Base-by-base conservation (phyloP, 2,329 filamentous ascomycete genomes). In the Paecilomyces formosus region DNA sequence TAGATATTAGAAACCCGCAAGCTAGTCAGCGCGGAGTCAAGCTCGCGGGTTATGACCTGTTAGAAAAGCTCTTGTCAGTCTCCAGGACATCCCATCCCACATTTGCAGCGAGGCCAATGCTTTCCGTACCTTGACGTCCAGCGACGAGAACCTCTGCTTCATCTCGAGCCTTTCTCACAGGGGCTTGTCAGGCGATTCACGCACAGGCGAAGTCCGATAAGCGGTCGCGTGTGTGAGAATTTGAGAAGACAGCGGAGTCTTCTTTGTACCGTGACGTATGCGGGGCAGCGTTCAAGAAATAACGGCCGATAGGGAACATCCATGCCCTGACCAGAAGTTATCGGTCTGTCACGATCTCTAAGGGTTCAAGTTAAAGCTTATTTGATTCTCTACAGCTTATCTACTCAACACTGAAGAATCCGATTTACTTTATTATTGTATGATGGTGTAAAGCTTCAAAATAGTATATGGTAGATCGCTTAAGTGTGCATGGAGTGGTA, bases 1-100 rank as follows among this genome's bases (percentile, higher is more conserved):
- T 99, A 97, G 72, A 97, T 88, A 72, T 99, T 99, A 62, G 90
- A 86, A 55, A 97, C 84, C 63, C 94, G 89, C 62, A 97, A 82
- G 60, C 85, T 85, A 59, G 88, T 85, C 57, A 99, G 82, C 63
- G 82, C 84, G 62, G 84, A 80, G 60, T 91, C 88, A 62, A 99
- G 88, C 82, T 99, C 94, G 73, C 96, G 90, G 58, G 92, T 89
- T 71, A 97, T 95, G 75, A 96, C 91, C 90, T 96, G 69, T 11
- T 45, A n/a, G 7, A 45, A 45, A 31, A 45, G 15, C 18, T 21
- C 39, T 18, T 45, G n/a, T 45, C 39, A 45, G 39, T 18, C 1
- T 4, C 35, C 35, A 15, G 35, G 3, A 12, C 30, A 31, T 12
- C 30, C 30, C 30, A 31, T 45, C 39, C 39, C 39, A 45, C 39